Base-by-base conservation (phyloP, 2,329 filamentous ascomycete genomes). In the Fusarium guadeloupense region DNA sequence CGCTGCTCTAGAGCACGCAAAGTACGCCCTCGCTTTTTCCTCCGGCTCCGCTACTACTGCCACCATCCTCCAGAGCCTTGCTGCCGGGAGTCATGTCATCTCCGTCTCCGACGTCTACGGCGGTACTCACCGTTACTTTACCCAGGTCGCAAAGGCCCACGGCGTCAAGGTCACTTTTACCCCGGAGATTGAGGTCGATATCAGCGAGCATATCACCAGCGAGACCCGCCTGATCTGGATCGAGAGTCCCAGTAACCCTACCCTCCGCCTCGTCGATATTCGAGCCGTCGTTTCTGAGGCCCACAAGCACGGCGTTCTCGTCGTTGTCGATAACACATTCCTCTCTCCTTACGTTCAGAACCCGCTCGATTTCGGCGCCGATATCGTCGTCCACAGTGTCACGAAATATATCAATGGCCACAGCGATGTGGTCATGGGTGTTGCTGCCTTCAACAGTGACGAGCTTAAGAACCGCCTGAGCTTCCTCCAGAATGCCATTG, bases 361-460 rank as follows among this genome's bases (percentile, higher is more conserved):
- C 78, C 95, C 95, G 4, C 87, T 99, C 51, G 89, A 96, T 73
- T 92, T 94, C 74, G 95, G 95, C 69, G 95, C 95, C 68, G 95
- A 99, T 77, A 93, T 98, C 64, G 94, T 98, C 67, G 90, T 98
- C 37, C 94, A 98, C 83, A 93, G 89, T 50, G 95, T 99, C 51
- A 99, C 95, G 38, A 99, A 99, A 81, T 99, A 98, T 80, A 98
- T 99, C 81, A 98, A 98, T 76, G 95, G 95, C 44, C 95, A 99
- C 81, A 85, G 88, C 74, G 95, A 99, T 76, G 95, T 99, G 9
- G 89, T 98, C 70, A 99, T 99, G 95, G 95, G 95, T 66, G 90
- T 95, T 25, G 94, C 93, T 40, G 95, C 95, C 44, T 96, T 96
- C 85, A 98, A 97, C 84, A 91, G 89, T 25, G 87, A 92, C 52